Percentiles rank a stretch among this genome's conserved stretches.
phyloP scores from a whole-genome alignment of 345 rosid species.

The Syzygium grande region DNA sequence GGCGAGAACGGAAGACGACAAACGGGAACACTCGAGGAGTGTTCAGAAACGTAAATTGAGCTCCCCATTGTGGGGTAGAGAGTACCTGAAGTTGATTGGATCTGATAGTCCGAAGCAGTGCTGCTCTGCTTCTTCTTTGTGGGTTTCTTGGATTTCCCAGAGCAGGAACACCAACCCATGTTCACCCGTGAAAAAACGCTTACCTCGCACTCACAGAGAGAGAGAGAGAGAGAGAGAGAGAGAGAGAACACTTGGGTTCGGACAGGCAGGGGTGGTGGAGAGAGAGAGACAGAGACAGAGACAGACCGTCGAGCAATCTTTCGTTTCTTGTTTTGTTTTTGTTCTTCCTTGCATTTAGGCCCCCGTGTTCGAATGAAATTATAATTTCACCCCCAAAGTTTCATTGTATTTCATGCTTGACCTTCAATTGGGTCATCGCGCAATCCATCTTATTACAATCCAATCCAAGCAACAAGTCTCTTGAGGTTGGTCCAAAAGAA shows the following conservation, averaged over 20 bases:
- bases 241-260: not conserved
- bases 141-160: conserved; percentile 31
- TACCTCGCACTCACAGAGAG: not conserved
- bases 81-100: conserved; percentile 49
- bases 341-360: not conserved
- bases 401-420: not conserved
- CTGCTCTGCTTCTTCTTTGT: conserved; percentile 16
- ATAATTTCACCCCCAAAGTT: not conserved
- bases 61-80: not conserved
- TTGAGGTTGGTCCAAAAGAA: not conserved
- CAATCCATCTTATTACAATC: not conserved
- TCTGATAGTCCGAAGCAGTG: conserved; percentile 28
- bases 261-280: not conserved
- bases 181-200: not conserved
- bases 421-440: not conserved
- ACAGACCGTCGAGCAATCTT: not conserved
- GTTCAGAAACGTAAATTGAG: not conserved
- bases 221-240: not conserved
- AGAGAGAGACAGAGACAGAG: not conserved
- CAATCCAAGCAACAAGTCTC: not conserved
- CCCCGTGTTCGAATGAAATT: not conserved
- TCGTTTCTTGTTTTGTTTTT: not conserved
- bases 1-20: not conserved
- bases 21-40: not conserved
- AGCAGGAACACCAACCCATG: conserved; percentile 45